phyloP scores from a whole-genome alignment of 2,329 filamentous ascomycete species.

The Diaporthe nobilis region DNA sequence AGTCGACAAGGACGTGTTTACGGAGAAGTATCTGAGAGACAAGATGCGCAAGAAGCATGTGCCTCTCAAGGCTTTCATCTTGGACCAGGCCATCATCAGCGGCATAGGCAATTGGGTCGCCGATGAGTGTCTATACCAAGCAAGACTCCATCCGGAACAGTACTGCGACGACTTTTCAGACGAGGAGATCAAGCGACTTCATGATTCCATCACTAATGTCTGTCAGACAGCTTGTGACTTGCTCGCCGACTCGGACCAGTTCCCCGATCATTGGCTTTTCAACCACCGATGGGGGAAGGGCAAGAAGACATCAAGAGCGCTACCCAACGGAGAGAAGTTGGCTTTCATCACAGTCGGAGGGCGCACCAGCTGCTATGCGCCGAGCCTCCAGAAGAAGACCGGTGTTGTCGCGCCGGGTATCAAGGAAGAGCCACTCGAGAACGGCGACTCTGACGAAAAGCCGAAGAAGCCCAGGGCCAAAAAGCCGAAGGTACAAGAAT shows the following conservation, averaged over 20 bases:
- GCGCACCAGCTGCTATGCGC: slow-evolving; percentile 90
- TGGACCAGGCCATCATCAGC: slow-evolving; percentile 90
- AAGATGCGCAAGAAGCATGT: slow-evolving; percentile 84
- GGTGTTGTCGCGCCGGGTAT: slow-evolving; percentile 58
- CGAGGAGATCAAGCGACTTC: slow-evolving; percentile 78
- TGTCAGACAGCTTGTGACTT: slow-evolving; percentile 84
- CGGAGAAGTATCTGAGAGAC: slow-evolving; percentile 78
- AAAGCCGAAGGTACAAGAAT: slow-evolving; percentile 44
- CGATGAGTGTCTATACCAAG: slow-evolving; percentile 93
- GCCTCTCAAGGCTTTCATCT: slow-evolving; percentile 88
- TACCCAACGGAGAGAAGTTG: slow-evolving; percentile 90
- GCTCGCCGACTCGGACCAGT: slow-evolving; percentile 85
- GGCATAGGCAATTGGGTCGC: slow-evolving; percentile 98
- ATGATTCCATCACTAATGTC: slow-evolving; percentile 81
- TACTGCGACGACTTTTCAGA: slow-evolving; percentile 87
- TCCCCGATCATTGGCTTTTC: slow-evolving; percentile 91
- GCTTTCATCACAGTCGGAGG: slow-evolving; percentile 91
- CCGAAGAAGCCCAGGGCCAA: slow-evolving; percentile 45
- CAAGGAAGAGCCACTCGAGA: slow-evolving; percentile 59
- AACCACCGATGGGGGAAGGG: slow-evolving; percentile 91
- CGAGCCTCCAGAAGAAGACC: slow-evolving; percentile 86
- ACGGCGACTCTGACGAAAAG: slow-evolving; percentile 48
- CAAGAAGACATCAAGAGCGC: slow-evolving; percentile 76
- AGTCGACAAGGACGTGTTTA: slow-evolving; percentile 82
- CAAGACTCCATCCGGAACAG: slow-evolving; percentile 91